Evolutionary conservation across 73 alveolate species (phyloP), one percentile per base, ranked within the genome.

Genomic region (Paramecium biaurelia): DNA sequence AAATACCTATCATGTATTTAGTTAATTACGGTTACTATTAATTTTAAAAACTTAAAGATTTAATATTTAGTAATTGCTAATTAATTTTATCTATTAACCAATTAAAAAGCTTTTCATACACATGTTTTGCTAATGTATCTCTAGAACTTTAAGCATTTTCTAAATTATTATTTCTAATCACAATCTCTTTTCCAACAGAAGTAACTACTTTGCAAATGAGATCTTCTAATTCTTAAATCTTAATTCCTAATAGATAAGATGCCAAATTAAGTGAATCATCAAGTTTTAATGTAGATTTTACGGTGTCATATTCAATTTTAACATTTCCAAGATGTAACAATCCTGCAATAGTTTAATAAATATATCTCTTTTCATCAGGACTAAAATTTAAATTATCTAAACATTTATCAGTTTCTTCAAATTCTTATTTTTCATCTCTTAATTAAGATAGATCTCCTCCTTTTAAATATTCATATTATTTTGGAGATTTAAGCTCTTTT

Each of bases 41-140:
- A 53, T 53, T 18, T 9, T 53, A 2, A 53, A 53, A 53, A n/a
- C 34, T 20, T 24, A 23, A 35, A 57, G 47, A 21, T 20, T 26
- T 35, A 6, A 86, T 86, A 15, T 32, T 86, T 14, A 9, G 70
- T 87, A 56, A 26, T 21, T 7, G 76, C 63, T 70, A 41, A 88
- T 94, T 96, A 26, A 95, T 47, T 58, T 93, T 67, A 12, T 59
- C 37, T 41, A 98, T 98, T 53, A 98, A 90, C 98, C 98, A 96
- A 89, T 95, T 93, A 93, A 98, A 98, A 76, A 98, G 76, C 34
- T 92, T 93, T 24, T 97, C 99, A 92, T 98, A 98, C 42, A 98
- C 57, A 26, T 97, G 96, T 92, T 95, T 96, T 23, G 99, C 99
- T 94, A 97, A 79, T 0, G 99, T 95, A 92, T 98, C 99, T 85